Conservation (phyloP, 345 rosid species). For the Hibiscus tridactylites region DNA sequence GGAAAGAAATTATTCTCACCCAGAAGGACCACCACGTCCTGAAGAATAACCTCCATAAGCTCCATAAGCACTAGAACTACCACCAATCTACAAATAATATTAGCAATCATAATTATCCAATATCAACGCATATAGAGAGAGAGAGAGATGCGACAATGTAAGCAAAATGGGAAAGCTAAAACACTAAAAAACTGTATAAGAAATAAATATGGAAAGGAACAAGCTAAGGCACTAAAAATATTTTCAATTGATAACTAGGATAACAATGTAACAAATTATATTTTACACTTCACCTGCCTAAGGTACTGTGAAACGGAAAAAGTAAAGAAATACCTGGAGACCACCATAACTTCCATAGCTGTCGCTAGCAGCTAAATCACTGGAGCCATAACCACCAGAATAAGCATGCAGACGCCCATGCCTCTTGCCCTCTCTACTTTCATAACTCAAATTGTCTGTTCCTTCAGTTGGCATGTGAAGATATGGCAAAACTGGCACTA, state of each 20-base stretch:
- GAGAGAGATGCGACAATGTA: background rate
- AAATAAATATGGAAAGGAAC: background rate
- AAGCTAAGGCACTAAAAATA: background rate
- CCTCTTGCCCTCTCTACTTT: constrained; percentile 73
- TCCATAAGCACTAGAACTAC: constrained; percentile 72
- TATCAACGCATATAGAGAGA: background rate
- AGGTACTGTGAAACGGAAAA: background rate
- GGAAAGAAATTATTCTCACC: constrained; percentile 45
- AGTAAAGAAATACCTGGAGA: constrained; percentile 41
- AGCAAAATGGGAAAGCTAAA: background rate
- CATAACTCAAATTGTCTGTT: constrained; percentile 43
- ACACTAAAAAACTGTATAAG: background rate
- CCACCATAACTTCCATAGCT: constrained; percentile 70
- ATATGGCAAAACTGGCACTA: constrained; percentile 84
- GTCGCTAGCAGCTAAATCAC: constrained; percentile 49
- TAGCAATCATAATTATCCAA: background rate
- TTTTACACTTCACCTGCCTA: background rate
- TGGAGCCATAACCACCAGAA: constrained; percentile 68
- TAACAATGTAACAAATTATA: background rate
- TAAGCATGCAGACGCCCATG: constrained; percentile 61
- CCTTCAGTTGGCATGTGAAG: constrained; percentile 67
- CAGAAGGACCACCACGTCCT: constrained; percentile 63
- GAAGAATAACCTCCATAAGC: constrained; percentile 81
- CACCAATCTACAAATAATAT: constrained; percentile 48
- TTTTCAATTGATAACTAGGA: background rate